Conservation (phyloP, 495 filamentous ascomycete genomes). For the Neurospora sp. region DNA sequence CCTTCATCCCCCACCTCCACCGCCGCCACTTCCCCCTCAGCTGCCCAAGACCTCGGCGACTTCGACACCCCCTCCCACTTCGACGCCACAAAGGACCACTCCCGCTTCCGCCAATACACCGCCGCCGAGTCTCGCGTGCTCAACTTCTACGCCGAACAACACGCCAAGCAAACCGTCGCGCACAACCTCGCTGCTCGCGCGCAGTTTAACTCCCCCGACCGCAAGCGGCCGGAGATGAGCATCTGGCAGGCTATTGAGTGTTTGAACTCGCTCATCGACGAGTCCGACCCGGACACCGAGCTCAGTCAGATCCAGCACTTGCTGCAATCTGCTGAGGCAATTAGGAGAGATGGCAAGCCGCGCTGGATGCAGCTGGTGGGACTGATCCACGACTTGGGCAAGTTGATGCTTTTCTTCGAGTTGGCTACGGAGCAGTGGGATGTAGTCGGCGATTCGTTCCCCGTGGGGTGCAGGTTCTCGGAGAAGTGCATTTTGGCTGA, state of each 20-base stretch:
- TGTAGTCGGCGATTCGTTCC: slow-evolving; percentile 85
- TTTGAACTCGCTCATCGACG: slow-evolving; percentile 79
- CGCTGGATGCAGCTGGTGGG: slow-evolving; percentile 87
- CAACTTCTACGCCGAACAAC: slow-evolving; percentile 75
- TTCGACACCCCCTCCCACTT: slow-evolving; percentile 57
- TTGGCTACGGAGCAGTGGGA: slow-evolving; percentile 82
- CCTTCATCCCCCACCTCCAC: not conserved
- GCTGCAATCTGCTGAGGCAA: slow-evolving; percentile 77
- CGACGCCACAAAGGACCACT: slow-evolving; percentile 70
- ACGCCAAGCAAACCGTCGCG: slow-evolving; percentile 74
- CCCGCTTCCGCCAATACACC: slow-evolving; percentile 69
- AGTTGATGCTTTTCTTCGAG: slow-evolving; percentile 71
- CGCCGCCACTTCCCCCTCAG: not conserved
- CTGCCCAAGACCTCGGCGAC: slow-evolving; percentile 38
- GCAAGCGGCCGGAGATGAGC: slow-evolving; percentile 60
- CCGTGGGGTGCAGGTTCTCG: slow-evolving; percentile 78
- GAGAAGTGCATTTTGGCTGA: slow-evolving; percentile 67
- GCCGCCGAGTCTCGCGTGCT: slow-evolving; percentile 70
- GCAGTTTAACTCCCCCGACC: slow-evolving; percentile 49
- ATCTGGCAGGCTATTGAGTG: slow-evolving; percentile 88
- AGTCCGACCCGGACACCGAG: slow-evolving; percentile 74
- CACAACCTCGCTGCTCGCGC: slow-evolving; percentile 71
- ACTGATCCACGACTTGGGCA: slow-evolving; percentile 84
- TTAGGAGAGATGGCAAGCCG: slow-evolving; percentile 79
- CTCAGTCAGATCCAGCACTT: slow-evolving; percentile 83